Percentiles rank a stretch among this genome's conserved stretches.
These are phyloP conservation scores for Coemansia erecta DNA, from an alignment of 192 early-diverging fungal genomes.

Conservation along the genomic window DNA sequence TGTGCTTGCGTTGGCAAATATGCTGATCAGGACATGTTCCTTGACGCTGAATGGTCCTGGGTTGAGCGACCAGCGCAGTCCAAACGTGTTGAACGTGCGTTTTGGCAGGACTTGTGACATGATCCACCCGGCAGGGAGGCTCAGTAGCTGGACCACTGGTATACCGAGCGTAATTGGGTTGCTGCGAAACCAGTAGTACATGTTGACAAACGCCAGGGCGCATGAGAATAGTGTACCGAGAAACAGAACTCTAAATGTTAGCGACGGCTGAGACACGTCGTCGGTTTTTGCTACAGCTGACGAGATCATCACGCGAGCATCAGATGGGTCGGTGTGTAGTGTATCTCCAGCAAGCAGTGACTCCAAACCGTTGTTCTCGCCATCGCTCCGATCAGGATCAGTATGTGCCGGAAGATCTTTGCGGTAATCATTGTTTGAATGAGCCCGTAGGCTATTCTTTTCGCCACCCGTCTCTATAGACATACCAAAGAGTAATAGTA, in stretches of 20 bases:
- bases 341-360: slow-evolving; percentile 21
- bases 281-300: slow-evolving; percentile 60
- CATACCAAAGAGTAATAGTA: no score
- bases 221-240: slow-evolving; percentile 61
- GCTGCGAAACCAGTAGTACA: slow-evolving; percentile 79
- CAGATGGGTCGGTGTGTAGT: slow-evolving; percentile 7
- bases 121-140: slow-evolving; percentile 66
- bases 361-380: background rate
- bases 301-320: slow-evolving; percentile 21
- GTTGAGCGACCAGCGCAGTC: slow-evolving; percentile 56
- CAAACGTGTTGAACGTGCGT: slow-evolving; percentile 41
- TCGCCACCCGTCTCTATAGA: no score
- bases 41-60: slow-evolving; percentile 80
- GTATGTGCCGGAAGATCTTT: background rate
- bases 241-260: slow-evolving; percentile 67
- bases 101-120: slow-evolving; percentile 60
- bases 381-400: background rate
- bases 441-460: no score
- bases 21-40: slow-evolving; percentile 76
- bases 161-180: slow-evolving; percentile 68
- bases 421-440: background rate
- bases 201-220: slow-evolving; percentile 62
- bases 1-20: slow-evolving; percentile 70
- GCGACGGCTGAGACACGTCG: slow-evolving; percentile 55
- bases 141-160: slow-evolving; percentile 65